Base-by-base conservation (phyloP, 2,329 filamentous ascomycete species). In the Tetracladium maxilliforme region DNA sequence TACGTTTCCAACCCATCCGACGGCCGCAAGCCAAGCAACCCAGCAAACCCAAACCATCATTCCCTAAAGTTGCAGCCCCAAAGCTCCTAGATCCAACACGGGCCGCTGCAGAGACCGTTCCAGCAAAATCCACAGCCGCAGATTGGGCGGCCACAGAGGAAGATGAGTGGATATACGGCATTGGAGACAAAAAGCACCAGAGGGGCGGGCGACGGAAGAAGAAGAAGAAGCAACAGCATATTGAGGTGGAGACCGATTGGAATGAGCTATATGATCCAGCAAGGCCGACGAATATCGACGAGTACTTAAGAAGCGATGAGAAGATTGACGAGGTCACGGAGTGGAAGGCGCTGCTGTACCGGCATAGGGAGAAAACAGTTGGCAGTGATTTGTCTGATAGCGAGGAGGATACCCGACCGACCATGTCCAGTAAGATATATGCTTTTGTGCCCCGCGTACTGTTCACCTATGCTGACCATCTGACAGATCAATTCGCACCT, bases 191-290 rank as follows among this genome's bases (percentile, higher is more conserved):
- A 41, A 79, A 80, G 51, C 67, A 72, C 28, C 70, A 79, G 43
- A 71, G 81, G 24, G 81, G 81, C 28, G 79, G 81, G 10, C 50
- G 54, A 21, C 72, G 81, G 31, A 78, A 74, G 52, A 83, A 79
- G 51, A 76, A 74, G 44, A 74, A 78, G 50, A 76, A 74, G 48
- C 66, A 69, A 40, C 64, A 70, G 31, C 62, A 66, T 34, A 58
- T 69, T 6, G 57, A 60, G 23, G 49, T 63, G 16, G 64, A 70
- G 45, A 71, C 67, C n/a, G 75, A 92, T 43, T 94, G 84, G 84
- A 79, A 92, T 45, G 83, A 92, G 45, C 68, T 90, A 14, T 94
- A 93, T 46, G 86, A 93, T 41, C 81, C 83, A 1, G 61, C 76
- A 8, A 60, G 79, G 19, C 84, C 86, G 7, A 92, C 81, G 20